Base-by-base conservation (phyloP, 257 asterid genomes). In the Linaria vulgaris region DNA sequence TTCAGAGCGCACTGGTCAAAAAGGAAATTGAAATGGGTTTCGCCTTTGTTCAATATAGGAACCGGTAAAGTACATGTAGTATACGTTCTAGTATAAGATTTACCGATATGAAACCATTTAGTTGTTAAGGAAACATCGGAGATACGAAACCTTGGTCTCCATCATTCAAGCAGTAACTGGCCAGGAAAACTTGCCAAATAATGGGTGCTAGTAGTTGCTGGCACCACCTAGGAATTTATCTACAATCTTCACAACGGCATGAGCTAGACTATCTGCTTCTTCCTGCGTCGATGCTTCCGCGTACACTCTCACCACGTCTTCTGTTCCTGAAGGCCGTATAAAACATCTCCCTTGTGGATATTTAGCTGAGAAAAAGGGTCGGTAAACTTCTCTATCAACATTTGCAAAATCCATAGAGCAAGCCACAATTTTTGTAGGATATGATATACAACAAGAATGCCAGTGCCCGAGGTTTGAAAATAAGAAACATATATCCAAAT, bases 261-360 rank as follows among this genome's bases (percentile, higher is more conserved):
- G 69, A 54, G 99, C 97, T 24, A 92, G 74, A 53, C 46, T 55
- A 34, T 89, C 96, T 6, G 96, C 97, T 30, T 81, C 84, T 71
- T 81, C 95, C 69, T 84, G 95, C 21, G 86, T 89, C 53, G 69
- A 75, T 41, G 91, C 96, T 81, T 94, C 97, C 2, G 96, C 95
- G 43, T 85, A 94, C 60, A 94, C 96, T 73, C 97, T 84, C 41
- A 94, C 83, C 59, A 90, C 97, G 24, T 90, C 96, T 80, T 90
- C 97, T 6, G 99, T 94, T 63, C 99, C 95, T 1, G 99, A 90
- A 46, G 97, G 97, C 45, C 99, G 79, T 70, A 94, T 75, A 51
- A 89, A 94, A 68, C 95, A 94, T 78, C 96, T 79, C 16, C 99
- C 96, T 24, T 64, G 73, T 10, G 76, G 64, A 61, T 87, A 83